phyloP scores from a whole-genome alignment of 2,329 filamentous ascomycete genomes.

The Taxawa tesnikishii region DNA sequence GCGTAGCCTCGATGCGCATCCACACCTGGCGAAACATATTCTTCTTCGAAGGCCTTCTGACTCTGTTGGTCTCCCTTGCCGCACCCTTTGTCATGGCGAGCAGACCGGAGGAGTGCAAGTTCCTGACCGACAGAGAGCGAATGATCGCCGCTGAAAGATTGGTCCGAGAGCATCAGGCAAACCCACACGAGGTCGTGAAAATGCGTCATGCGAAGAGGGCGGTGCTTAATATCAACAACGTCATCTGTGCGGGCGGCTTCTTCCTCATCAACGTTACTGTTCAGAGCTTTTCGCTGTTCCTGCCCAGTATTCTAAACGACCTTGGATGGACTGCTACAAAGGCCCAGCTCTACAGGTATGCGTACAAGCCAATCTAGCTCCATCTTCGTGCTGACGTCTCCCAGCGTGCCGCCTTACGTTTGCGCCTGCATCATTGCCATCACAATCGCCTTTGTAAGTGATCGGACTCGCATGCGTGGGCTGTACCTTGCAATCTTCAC shows the following conservation, averaged over 20 bases:
- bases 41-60: constrained; percentile 50
- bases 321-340: constrained; percentile 30
- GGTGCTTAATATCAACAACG: constrained; percentile 45
- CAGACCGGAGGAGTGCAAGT: constrained; percentile 35
- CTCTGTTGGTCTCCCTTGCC: constrained; percentile 30
- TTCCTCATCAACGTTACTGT: constrained; percentile 48
- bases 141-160: constrained; percentile 43
- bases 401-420: constrained; percentile 33
- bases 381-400: constrained; percentile 32
- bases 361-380: constrained; percentile 36
- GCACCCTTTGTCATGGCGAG: constrained; percentile 43
- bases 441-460: constrained; percentile 12
- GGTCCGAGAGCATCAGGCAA: constrained; percentile 34
- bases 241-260: constrained; percentile 46
- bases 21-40: constrained; percentile 49
- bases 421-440: constrained; percentile 12
- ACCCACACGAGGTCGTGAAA: constrained; percentile 35
- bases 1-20: constrained; percentile 28
- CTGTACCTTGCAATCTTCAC: constrained; percentile 14
- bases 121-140: constrained; percentile 40
- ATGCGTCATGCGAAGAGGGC: constrained; percentile 38
- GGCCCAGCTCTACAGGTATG: constrained; percentile 31
- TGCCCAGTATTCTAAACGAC: constrained; percentile 27
- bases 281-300: constrained; percentile 27
- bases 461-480: constrained; percentile 12